Conservation (phyloP, 75 land plant genomes). For the Isoetes taiwanensis region DNA sequence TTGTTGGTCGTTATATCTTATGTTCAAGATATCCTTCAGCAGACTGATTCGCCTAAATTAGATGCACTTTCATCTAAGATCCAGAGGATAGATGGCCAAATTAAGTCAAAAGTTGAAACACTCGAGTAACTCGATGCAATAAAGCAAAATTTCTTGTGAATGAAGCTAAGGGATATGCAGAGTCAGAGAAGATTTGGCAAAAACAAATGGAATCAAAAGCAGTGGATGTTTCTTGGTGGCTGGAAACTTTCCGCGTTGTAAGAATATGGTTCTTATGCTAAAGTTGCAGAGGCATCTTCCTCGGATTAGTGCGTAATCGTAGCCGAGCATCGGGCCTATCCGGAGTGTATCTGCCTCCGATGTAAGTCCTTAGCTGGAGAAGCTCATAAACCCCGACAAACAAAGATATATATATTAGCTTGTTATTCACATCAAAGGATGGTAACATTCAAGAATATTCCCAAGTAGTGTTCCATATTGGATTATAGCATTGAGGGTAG, state of each 20-base stretch:
- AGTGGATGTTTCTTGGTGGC: constrained; percentile 7
- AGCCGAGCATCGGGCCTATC: not conserved
- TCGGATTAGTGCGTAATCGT: not conserved
- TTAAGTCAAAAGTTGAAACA: constrained; percentile 15
- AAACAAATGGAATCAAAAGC: not conserved
- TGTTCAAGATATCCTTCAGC: too few relatives aligned
- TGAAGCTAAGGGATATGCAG: not conserved
- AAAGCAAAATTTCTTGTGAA: not conserved
- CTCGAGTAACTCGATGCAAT: not conserved
- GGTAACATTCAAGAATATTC: too few relatives aligned
- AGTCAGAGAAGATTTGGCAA: not conserved
- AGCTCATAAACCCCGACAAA: too few relatives aligned
- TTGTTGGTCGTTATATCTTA: too few relatives aligned
- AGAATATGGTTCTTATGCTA: not conserved
- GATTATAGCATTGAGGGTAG: constrained; percentile 12
- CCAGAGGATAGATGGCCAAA: constrained; percentile 11
- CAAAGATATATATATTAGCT: too few relatives aligned
- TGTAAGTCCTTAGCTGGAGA: too few relatives aligned
- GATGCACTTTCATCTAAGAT: too few relatives aligned
- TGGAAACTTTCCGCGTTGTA: not conserved
- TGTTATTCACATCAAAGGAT: too few relatives aligned
- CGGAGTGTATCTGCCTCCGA: not conserved
- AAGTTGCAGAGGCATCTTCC: constrained; percentile 4
- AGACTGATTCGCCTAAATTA: too few relatives aligned
- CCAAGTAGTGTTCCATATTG: constrained; percentile 18